Evolutionary conservation across 2,329 filamentous ascomycete species (phyloP).

Genomic region (Decorospora gaudefroyi): DNA sequence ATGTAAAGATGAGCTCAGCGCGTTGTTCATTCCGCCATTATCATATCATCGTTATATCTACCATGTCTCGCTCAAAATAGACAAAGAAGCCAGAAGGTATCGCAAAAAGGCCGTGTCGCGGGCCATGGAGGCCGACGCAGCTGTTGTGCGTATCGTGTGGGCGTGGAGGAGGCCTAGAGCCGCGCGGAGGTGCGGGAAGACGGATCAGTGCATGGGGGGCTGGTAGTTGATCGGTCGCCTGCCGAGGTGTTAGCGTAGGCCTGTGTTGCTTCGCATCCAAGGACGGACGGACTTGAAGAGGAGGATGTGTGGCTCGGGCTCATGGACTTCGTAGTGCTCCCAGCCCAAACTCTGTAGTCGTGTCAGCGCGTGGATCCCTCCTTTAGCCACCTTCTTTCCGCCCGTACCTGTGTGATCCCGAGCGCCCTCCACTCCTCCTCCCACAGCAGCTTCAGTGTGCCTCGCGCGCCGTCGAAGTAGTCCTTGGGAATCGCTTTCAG

Average conservation of each 20-base stretch:
- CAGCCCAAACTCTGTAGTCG: conserved; percentile 82
- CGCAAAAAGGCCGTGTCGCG: conserved; percentile 23
- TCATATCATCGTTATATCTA: conserved; percentile 47
- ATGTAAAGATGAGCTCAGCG: conserved; percentile 23
- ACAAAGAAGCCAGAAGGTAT: conserved; percentile 36
- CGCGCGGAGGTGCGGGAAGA: conserved; percentile 1
- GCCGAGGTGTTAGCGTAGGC: conserved; percentile 16
- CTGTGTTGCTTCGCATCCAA: too few relatives aligned
- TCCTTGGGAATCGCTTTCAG: conserved; percentile 95
- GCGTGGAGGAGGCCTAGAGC: conserved; percentile 8
- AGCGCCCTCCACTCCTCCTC: conserved; percentile 98
- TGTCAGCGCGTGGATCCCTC: conserved; percentile 13
- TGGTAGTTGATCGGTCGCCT: conserved; percentile 87
- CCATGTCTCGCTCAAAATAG: conserved; percentile 42
- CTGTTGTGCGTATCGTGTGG: conserved; percentile 11
- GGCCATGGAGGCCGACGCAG: conserved; percentile 13
- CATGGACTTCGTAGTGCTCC: conserved; percentile 99
- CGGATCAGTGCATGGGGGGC: conserved; percentile 58
- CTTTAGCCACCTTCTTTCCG: not conserved
- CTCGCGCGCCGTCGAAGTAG: conserved; percentile 86
- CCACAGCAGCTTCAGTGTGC: conserved; percentile 94
- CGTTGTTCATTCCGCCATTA: conserved; percentile 40
- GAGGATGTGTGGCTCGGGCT: conserved; percentile 96
- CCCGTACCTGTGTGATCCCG: conserved; percentile 87
- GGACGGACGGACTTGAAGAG: conserved; percentile 98